These are phyloP conservation scores for Arthroderma sp. DNA, from an alignment of 2,329 filamentous ascomycete species.

Conservation along the genomic window DNA sequence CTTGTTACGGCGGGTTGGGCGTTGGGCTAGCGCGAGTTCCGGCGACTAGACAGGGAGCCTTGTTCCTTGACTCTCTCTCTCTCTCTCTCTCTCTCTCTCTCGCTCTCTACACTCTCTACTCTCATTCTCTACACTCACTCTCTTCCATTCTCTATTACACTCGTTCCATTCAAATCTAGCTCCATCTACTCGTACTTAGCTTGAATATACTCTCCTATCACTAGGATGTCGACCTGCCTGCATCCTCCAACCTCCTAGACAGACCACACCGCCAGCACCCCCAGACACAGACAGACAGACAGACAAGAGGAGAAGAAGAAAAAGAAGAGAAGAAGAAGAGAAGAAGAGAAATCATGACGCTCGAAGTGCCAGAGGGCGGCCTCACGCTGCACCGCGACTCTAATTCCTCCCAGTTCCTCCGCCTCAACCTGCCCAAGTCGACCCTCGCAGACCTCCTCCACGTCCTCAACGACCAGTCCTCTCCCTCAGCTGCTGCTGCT, in stretches of 20 bases:
- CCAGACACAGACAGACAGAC: not conserved
- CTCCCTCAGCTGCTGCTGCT: not conserved
- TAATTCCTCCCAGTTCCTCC: slow-evolving; percentile 33
- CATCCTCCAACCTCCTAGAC: slow-evolving; percentile 16
- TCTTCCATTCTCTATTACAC: slow-evolving; percentile 7
- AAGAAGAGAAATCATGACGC: slow-evolving; percentile 20
- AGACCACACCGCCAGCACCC: slow-evolving; percentile 12
- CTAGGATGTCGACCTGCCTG: slow-evolving; percentile 17
- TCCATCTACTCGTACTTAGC: slow-evolving; percentile 6
- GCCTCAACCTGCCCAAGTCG: slow-evolving; percentile 34
- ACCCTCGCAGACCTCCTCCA: slow-evolving; percentile 37
- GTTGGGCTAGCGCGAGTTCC: not conserved
- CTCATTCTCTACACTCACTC: not conserved
- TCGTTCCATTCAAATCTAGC: not conserved
- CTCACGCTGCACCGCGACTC: slow-evolving; percentile 30
- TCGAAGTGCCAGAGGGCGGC: slow-evolving; percentile 30
- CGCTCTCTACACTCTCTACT: not conserved
- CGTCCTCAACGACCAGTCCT: slow-evolving; percentile 28
- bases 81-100: not conserved
- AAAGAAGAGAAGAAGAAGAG: not conserved
- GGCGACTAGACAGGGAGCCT: slow-evolving; percentile 5
- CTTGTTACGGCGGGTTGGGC: not conserved
- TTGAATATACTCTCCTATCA: slow-evolving; percentile 11
- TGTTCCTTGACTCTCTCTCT: slow-evolving; percentile 8
- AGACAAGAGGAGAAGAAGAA: not conserved